Conservation (phyloP, 768 basidiomycete genomes). For the Naganishia antarctica region DNA sequence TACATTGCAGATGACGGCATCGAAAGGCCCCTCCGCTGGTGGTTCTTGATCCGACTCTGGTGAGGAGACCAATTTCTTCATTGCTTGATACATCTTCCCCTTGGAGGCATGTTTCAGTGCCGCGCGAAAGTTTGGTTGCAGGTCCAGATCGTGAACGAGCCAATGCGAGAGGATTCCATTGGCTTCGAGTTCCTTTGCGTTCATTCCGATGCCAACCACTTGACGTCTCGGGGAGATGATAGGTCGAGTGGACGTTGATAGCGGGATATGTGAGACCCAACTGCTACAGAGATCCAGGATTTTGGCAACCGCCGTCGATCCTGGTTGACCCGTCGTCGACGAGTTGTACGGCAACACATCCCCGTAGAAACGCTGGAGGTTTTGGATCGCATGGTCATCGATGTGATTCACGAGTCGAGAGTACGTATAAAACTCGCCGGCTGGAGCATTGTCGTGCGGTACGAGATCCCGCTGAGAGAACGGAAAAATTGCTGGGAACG, state of each 20-base stretch:
- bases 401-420: slow-evolving; percentile 37
- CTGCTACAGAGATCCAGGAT: slow-evolving; percentile 37
- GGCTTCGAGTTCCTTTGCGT: slow-evolving; percentile 29
- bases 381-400: slow-evolving; percentile 34
- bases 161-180: slow-evolving; percentile 31
- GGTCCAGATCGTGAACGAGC: slow-evolving; percentile 34
- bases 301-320: slow-evolving; percentile 7
- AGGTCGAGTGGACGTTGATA: slow-evolving; percentile 1
- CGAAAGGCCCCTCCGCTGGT: slow-evolving; percentile 18
- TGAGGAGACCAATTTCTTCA: neutral
- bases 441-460: slow-evolving; percentile 28
- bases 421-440: slow-evolving; percentile 32
- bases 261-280: slow-evolving; percentile 37
- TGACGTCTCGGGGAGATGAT: slow-evolving; percentile 11
- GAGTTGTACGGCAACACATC: slow-evolving; percentile 26
- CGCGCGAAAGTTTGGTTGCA: slow-evolving; percentile 24
- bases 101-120: neutral
- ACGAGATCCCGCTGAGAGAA: slow-evolving; percentile 23
- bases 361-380: slow-evolving; percentile 30
- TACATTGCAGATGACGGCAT: slow-evolving; percentile 34
- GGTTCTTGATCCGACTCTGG: neutral
- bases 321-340: neutral
- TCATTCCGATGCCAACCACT: slow-evolving; percentile 38
- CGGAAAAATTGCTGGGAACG: slow-evolving; percentile 18
- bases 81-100: neutral